Percentiles rank a stretch among this genome's conserved stretches.
Conservation (phyloP, 352 stramenopile genomes). For the Pythium periplocum region DNA sequence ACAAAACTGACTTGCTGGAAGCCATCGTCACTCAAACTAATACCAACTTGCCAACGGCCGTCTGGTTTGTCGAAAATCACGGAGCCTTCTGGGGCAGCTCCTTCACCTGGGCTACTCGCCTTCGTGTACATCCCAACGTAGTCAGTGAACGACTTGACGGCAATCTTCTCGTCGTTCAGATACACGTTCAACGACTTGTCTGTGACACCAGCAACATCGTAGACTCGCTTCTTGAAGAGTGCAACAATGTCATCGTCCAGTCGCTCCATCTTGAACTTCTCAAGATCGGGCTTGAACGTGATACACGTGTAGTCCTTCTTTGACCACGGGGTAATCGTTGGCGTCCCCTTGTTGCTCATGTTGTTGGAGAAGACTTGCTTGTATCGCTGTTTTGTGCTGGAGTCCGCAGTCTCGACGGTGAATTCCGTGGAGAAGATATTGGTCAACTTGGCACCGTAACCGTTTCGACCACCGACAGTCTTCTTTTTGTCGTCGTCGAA, state of each 20-base stretch:
- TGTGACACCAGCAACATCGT: constrained; percentile 95
- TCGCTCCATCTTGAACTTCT: constrained; percentile 88
- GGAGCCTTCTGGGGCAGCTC: constrained; percentile 22
- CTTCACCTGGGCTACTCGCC: constrained; percentile 7
- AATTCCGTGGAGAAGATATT: constrained; percentile 99
- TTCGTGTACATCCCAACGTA: constrained; percentile 92
- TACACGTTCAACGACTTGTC: constrained; percentile 91
- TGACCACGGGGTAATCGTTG: constrained; percentile 79
- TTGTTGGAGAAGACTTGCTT: constrained; percentile 90
- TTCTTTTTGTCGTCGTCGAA: constrained; percentile 98
- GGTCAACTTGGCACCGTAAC: constrained; percentile 98
- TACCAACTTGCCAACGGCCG: constrained; percentile 91
- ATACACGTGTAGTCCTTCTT: constrained; percentile 94
- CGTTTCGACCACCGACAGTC: constrained; percentile 93
- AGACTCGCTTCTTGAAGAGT: constrained; percentile 96
- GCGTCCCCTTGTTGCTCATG: constrained; percentile 90
- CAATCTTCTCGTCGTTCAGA: constrained; percentile 92
- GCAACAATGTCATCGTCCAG: constrained; percentile 93
- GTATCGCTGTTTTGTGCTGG: constrained; percentile 91
- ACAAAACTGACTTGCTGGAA: constrained; percentile 98
- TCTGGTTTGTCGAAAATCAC: constrained; percentile 93
- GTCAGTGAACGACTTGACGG: constrained; percentile 91
- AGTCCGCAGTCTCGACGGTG: constrained; percentile 96
- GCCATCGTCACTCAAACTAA: constrained; percentile 89
- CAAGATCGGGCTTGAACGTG: constrained; percentile 95